Base-by-base conservation (phyloP, 2,329 filamentous ascomycete species). In the Zasmidium citrigriseum region DNA sequence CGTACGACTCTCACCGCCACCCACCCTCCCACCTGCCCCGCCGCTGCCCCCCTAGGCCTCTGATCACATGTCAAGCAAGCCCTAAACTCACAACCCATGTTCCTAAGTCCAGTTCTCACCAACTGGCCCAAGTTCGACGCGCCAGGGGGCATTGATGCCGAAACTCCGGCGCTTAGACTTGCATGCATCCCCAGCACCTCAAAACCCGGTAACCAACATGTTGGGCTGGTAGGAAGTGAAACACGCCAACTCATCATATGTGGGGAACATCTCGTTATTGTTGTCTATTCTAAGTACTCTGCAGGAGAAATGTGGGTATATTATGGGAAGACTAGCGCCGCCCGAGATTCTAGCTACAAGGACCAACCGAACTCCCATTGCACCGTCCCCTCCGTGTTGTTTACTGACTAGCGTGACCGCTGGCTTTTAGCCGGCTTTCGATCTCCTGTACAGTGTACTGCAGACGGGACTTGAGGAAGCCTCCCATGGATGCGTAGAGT, bases 361-460 rank as follows among this genome's bases (percentile, higher is more conserved):
- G 27, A 29, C 7, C 14, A 29, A 14, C 7, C 14, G 27, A 29
- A 29, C 7, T n/a, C n/a, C n/a, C n/a, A 29, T 7, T 29, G 27
- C 14, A 29, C 27, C 14, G 14, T 7, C 27, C 27, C 14, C 27
- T 41, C 34, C 34, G 4, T 41, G 16, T n/a, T 16, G 5, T n/a
- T 41, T n/a, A 41, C 16, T 41, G 34, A 16, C 34, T 41, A n/a
- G 12, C 34, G 34, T 41, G 34, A n/a, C 34, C 34, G 14, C 34
- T 41, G 18, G 34, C 34, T 16, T 41, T 41, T 27, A 52, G 18
- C 27, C 54, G 45, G n/a, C 38, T 41, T 41, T 60, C 62, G 16
- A 64, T 20, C 25, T 59, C 60, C 16, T 53, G 50, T 20, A 62
- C 38, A 2, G 62, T 62, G 23, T 54, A 57, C 18, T 60, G 55